Conservation (phyloP, 495 filamentous ascomycete genomes). For the Margaritispora aquatica region DNA sequence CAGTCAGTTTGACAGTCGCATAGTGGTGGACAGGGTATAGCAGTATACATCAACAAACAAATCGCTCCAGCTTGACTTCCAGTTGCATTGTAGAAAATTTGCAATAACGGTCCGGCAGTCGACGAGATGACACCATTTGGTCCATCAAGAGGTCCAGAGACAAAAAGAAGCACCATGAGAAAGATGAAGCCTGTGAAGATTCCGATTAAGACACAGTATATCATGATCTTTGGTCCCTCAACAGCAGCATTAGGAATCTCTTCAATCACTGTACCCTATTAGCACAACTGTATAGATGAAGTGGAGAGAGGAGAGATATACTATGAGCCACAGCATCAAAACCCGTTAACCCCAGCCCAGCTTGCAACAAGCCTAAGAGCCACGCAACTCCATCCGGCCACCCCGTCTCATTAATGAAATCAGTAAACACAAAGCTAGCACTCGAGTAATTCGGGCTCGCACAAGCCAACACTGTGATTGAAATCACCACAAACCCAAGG, state of each 20-base stretch:
- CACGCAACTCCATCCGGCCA: constrained; percentile 59
- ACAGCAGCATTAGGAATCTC: constrained; percentile 33
- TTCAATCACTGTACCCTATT: constrained; percentile 36
- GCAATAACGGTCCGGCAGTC: constrained; percentile 56
- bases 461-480: constrained; percentile 33
- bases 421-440: constrained; percentile 44
- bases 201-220: constrained; percentile 30
- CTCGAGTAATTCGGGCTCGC: constrained; percentile 30
- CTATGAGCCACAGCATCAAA: constrained; percentile 58
- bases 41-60: constrained; percentile 56
- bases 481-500: constrained; percentile 27
- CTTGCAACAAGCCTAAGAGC: constrained; percentile 57
- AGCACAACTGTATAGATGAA: too few relatives aligned
- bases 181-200: constrained; percentile 49
- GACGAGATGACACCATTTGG: constrained; percentile 50
- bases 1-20: constrained; percentile 17
- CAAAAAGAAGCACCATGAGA: constrained; percentile 58
- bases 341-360: constrained; percentile 53
- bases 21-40: background rate
- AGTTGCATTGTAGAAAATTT: constrained; percentile 68
- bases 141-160: constrained; percentile 48
- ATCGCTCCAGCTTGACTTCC: constrained; percentile 56
- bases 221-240: constrained; percentile 32
- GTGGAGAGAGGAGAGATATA: background rate
- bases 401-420: constrained; percentile 55